phyloP scores from a whole-genome alignment of 306 rosid genomes.

The Prunus persica region Prunus_persica_NCBIv2 NC_034011.1:3381001-3381500 shows the following conservation, averaged over 20 bases:
- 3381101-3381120: slow-evolving; percentile 71
- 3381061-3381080: slow-evolving; percentile 58
- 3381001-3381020: slow-evolving; percentile 39
- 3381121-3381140: slow-evolving; percentile 60
- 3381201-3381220: slow-evolving; percentile 49
- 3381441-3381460: slow-evolving; percentile 7
- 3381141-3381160: slow-evolving; percentile 49
- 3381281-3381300: slow-evolving; percentile 79
- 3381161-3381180: slow-evolving; percentile 53
- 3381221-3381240: slow-evolving; percentile 84
- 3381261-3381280: slow-evolving; percentile 76
- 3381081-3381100: slow-evolving; percentile 54
- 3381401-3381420: slow-evolving; percentile 76
- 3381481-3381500: background rate
- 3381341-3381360: slow-evolving; percentile 70
- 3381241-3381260: slow-evolving; percentile 57
- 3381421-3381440: slow-evolving; percentile 71
- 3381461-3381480: slow-evolving; percentile 11
- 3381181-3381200: slow-evolving; percentile 48
- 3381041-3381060: slow-evolving; percentile 38
- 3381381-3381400: slow-evolving; percentile 86
- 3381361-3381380: slow-evolving; percentile 81
- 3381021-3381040: slow-evolving; percentile 38
- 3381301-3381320: slow-evolving; percentile 64
- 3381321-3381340: slow-evolving; percentile 65